These are phyloP conservation scores for Malassezia arunalokei DNA, from an alignment of 1,284 basidiomycete species.

Conservation along the genomic window DNA sequence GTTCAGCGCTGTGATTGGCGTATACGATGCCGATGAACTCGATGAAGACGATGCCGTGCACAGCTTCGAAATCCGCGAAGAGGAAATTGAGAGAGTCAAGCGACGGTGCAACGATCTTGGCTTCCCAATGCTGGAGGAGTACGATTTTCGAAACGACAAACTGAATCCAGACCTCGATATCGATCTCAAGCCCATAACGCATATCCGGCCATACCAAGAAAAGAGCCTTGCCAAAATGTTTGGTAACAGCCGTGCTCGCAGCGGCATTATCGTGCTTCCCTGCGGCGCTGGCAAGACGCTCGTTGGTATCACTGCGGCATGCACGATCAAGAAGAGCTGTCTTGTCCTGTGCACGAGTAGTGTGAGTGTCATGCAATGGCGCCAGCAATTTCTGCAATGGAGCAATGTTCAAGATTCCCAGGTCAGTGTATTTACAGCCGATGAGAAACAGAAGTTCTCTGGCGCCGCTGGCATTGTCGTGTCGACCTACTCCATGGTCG, in stretches of 20 bases:
- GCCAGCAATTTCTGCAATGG: slow-evolving; percentile 45
- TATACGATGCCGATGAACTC: slow-evolving; percentile 42
- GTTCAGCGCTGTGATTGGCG: slow-evolving; percentile 44
- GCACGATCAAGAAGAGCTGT: slow-evolving; percentile 97
- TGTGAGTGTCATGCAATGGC: slow-evolving; percentile 46
- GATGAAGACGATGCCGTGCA: slow-evolving; percentile 45
- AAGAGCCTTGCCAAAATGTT: slow-evolving; percentile 46
- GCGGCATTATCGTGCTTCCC: slow-evolving; percentile 94
- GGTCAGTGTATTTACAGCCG: slow-evolving; percentile 44
- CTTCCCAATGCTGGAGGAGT: slow-evolving; percentile 45
- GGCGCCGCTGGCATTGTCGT: slow-evolving; percentile 44
- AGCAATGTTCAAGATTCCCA: slow-evolving; percentile 45
- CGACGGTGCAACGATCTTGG: slow-evolving; percentile 44
- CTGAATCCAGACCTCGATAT: slow-evolving; percentile 45
- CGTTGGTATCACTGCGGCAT: slow-evolving; percentile 96
- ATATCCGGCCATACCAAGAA: slow-evolving; percentile 45
- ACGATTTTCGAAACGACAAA: slow-evolving; percentile 44
- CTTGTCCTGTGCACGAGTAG: slow-evolving; percentile 69
- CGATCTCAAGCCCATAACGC: slow-evolving; percentile 43
- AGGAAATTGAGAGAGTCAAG: slow-evolving; percentile 43
- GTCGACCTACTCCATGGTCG: slow-evolving; percentile 46
- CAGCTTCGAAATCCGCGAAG: slow-evolving; percentile 43
- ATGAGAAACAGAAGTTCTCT: slow-evolving; percentile 45
- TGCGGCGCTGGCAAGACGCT: slow-evolving; percentile 98
- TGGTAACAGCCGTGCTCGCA: slow-evolving; percentile 49